These are phyloP conservation scores for Bauhinia variegata DNA, from an alignment of 306 rosid species.

Conservation along the genomic window DNA sequence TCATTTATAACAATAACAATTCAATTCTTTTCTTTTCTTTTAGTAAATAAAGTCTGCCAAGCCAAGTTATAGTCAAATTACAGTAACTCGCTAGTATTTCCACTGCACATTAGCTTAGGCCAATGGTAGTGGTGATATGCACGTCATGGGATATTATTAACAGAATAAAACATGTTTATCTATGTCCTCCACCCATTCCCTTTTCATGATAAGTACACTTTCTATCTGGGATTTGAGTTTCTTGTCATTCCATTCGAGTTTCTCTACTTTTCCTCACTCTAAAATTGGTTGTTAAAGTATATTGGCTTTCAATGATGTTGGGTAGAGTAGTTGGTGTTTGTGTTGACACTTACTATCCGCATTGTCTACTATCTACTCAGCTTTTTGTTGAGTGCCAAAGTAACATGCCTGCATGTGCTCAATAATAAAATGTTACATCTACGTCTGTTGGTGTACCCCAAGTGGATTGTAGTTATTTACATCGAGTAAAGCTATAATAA, in stretches of 20 bases:
- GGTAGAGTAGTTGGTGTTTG: conserved; percentile 37
- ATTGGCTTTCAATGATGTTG: conserved; percentile 40
- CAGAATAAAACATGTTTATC: conserved; percentile 34
- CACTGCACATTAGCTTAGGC: not conserved
- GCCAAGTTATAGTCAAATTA: not conserved
- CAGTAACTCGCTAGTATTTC: not conserved
- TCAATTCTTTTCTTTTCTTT: too few species aligned
- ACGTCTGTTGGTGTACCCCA: too few species aligned
- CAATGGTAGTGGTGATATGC: conserved; percentile 6
- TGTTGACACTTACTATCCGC: conserved; percentile 28
- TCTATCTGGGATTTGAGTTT: conserved; percentile 22
- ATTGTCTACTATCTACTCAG: conserved; percentile 37
- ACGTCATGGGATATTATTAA: conserved; percentile 17
- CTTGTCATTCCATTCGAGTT: conserved; percentile 3
- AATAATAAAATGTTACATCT: too few species aligned
- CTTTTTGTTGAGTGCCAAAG: conserved; percentile 31
- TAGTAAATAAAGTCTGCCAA: not conserved
- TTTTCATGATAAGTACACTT: conserved; percentile 23
- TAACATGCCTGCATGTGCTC: conserved; percentile 54
- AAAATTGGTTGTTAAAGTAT: conserved; percentile 28
- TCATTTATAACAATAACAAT: not conserved
- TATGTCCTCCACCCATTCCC: conserved; percentile 29
- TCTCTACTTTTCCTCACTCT: not conserved
- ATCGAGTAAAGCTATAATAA: too few species aligned
- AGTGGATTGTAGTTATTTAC: too few species aligned